Evolutionary conservation across 352 stramenopile genomes (phyloP).

Genomic region (Pythium oligandrum): DNA sequence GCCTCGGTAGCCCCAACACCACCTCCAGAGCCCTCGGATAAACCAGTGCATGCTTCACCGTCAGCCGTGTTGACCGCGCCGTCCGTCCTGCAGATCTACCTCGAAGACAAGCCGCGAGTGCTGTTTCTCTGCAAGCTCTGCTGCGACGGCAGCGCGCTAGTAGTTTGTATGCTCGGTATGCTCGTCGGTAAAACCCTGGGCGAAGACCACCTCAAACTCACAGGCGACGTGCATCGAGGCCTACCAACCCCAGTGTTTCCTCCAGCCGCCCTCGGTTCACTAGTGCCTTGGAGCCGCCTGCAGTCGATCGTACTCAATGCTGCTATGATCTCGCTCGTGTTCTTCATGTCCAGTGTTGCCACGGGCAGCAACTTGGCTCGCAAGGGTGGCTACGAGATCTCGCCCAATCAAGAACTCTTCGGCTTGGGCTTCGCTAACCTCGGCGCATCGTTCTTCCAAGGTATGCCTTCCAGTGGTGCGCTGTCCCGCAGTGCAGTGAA

Average conservation of each 20-base stretch:
- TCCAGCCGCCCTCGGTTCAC: conserved; percentile 30
- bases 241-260: conserved; percentile 47
- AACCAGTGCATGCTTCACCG: background rate
- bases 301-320: conserved; percentile 65
- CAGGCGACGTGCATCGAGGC: conserved; percentile 73
- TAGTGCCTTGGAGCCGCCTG: conserved; percentile 50
- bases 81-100: background rate
- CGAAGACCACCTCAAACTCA: conserved; percentile 61
- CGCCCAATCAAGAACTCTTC: conserved; percentile 87
- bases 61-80: background rate
- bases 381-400: conserved; percentile 77
- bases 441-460: conserved; percentile 81
- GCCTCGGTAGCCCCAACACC: too few species aligned
- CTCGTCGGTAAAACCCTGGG: conserved; percentile 51
- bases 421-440: conserved; percentile 90
- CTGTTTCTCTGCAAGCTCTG: conserved; percentile 40
- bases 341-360: conserved; percentile 90
- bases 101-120: conserved; percentile 17
- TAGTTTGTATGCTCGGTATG: conserved; percentile 80
- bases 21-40: too few species aligned
- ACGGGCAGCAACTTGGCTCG: conserved; percentile 85
- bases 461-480: conserved; percentile 86
- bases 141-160: conserved; percentile 59
- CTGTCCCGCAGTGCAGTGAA: conserved; percentile 92
- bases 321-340: conserved; percentile 83